Base-by-base conservation (phyloP, 208 protist genomes). In the Trypanosoma congolense region DNA sequence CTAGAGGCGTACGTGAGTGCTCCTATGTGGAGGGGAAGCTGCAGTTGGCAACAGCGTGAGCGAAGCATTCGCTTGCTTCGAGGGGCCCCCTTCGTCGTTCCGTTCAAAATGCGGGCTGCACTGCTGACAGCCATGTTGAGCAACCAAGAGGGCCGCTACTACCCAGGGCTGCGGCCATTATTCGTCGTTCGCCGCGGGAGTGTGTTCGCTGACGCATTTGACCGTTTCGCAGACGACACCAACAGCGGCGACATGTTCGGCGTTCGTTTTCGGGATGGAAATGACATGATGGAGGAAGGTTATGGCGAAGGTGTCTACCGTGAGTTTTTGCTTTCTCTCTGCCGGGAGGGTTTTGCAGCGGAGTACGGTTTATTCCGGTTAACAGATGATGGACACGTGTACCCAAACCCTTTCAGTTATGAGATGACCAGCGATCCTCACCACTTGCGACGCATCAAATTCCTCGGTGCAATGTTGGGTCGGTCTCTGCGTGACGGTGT, bases 261-360 rank as follows among this genome's bases (percentile, higher is more conserved):
- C 54, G 77, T 95, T 56, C 80, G 86, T 63, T 83, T 89, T 52
- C 45, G 50, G 38, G 62, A 48, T 57, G 50, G 69, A 43, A 53
- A 71, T 62, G 46, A 61, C 29, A 38, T 53, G 10, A 28, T 85
- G 26, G 92, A 97, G 70, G 73, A 72, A 8, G 94, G 94, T 52
- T 93, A 95, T 59, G 94, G 94, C 38, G 71, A 83, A 10, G 94
- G 94, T 26, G 87, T 97, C 25, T 96, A 96, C 58, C 92, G 89
- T 21, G 92, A 97, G 61, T 93, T 92, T 45, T 72, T 97, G 31
- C 67, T 78, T 4, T 70, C 69, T 41, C 57, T 96, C 5, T 87
- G 84, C 45, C 76, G 68, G 42, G 76, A 91, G 33, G 90, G 87
- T 21, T 96, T 96, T 65, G 71, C 73, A 0, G 57, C 75, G 4